These are phyloP conservation scores for Cladosporium sp. DNA, from an alignment of 2,329 filamentous ascomycete species.

Conservation along the genomic window DNA sequence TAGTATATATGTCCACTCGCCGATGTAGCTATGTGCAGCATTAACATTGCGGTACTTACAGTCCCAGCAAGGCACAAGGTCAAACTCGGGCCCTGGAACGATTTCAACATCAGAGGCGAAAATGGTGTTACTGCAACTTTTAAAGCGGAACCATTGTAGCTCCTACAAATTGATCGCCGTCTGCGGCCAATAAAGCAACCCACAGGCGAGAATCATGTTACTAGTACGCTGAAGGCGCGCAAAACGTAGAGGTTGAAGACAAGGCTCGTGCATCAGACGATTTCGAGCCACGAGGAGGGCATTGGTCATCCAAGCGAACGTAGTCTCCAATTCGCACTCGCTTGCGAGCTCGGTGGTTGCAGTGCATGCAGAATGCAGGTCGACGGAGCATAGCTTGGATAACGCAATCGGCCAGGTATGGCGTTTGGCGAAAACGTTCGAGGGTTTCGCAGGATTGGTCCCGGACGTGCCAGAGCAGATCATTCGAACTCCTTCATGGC, in stretches of 20 bases:
- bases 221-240: background rate
- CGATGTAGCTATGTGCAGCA: background rate
- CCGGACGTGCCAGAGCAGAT: no score
- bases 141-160: background rate
- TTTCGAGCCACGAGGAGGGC: background rate
- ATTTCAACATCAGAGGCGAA: conserved; percentile 10
- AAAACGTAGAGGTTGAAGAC: background rate
- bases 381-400: background rate
- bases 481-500: background rate
- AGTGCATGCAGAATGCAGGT: background rate
- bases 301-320: background rate
- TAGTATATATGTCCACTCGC: background rate
- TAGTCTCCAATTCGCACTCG: background rate
- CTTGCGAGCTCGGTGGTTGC: background rate
- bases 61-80: background rate
- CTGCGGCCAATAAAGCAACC: background rate
- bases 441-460: background rate
- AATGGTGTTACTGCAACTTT: conserved; percentile 5
- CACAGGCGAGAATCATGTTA: background rate
- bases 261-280: background rate
- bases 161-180: background rate
- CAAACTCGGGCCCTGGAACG: background rate
- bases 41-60: background rate
- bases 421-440: background rate
- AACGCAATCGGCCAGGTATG: background rate